phyloP scores from a whole-genome alignment of 257 asterid species.

The Solanum peruvianum region DNA sequence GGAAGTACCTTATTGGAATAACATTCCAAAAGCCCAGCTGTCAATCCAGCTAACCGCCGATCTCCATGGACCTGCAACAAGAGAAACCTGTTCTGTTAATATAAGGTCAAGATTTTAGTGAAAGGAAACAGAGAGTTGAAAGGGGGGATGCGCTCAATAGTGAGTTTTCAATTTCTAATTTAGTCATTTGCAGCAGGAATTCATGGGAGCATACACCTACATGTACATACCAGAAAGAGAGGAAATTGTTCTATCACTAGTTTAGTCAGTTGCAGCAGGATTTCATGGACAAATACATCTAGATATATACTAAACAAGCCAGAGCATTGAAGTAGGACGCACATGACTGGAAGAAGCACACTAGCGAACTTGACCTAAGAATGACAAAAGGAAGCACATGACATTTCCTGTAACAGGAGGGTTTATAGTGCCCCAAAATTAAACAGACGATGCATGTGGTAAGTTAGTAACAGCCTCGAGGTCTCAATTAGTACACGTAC shows the following conservation, averaged over 20 bases:
- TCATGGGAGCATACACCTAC: not conserved
- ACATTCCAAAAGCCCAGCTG: slow-evolving; percentile 61
- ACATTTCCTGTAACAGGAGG: not conserved
- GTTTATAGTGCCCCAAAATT: not conserved
- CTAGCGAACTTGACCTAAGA: not conserved
- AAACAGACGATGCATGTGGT: not conserved
- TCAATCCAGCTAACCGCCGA: slow-evolving; percentile 25
- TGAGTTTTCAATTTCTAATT: not conserved
- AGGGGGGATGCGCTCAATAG: not conserved
- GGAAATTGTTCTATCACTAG: not conserved
- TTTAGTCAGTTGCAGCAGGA: not conserved
- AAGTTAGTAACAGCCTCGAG: not conserved
- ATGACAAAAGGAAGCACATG: not conserved
- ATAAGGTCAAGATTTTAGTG: not conserved
- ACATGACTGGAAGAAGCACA: not conserved
- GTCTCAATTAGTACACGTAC: slow-evolving; percentile 38
- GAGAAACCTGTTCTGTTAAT: slow-evolving; percentile 1
- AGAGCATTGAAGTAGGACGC: not conserved
- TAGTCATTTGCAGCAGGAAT: not conserved
- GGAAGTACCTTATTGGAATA: slow-evolving; percentile 67
- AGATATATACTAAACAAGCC: not conserved
- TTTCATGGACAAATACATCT: not conserved
- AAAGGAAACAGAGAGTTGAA: not conserved
- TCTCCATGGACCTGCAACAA: slow-evolving; percentile 49
- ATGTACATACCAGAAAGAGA: not conserved